A percentile compares a stretch with the other conserved stretches of the same genome.
Conservation (phyloP, 495 filamentous ascomycete species). For the Neurospora sp. region DNA sequence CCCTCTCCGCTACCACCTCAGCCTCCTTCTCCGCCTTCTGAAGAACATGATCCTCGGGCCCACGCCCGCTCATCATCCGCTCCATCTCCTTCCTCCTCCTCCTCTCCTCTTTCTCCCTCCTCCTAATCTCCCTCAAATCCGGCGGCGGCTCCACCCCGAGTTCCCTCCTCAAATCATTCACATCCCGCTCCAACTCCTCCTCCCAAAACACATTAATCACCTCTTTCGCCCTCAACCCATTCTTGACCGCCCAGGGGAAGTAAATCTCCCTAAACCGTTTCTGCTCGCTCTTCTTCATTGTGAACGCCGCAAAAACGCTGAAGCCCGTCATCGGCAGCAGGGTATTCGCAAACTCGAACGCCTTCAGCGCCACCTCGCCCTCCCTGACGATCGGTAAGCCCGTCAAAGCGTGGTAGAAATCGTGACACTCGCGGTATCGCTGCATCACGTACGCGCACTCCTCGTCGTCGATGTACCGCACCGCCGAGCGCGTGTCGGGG, state of each 20-base stretch:
- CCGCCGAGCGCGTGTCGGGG: slow-evolving; percentile 72
- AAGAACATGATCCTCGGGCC: background rate
- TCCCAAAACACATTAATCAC: slow-evolving; percentile 99
- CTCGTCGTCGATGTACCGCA: slow-evolving; percentile 85
- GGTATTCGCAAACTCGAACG: slow-evolving; percentile 93
- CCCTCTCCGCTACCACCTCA: background rate
- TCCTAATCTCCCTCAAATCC: slow-evolving; percentile 75
- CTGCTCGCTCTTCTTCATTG: slow-evolving; percentile 68
- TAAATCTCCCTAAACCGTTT: slow-evolving; percentile 63
- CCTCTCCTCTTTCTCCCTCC: slow-evolving; percentile 54
- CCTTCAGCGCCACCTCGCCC: slow-evolving; percentile 90
- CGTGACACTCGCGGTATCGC: slow-evolving; percentile 93
- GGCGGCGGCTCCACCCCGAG: slow-evolving; percentile 81
- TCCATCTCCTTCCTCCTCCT: slow-evolving; percentile 51
- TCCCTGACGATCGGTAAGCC: slow-evolving; percentile 86
- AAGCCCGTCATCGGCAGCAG: slow-evolving; percentile 86
- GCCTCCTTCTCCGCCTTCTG: background rate
- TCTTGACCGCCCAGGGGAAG: slow-evolving; percentile 82
- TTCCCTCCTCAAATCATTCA: slow-evolving; percentile 60
- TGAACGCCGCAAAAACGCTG: slow-evolving; percentile 54
- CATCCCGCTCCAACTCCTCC: slow-evolving; percentile 80
- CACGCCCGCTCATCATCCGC: background rate
- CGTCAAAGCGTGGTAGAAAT: slow-evolving; percentile 96
- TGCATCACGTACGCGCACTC: slow-evolving; percentile 99
- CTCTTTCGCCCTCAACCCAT: slow-evolving; percentile 66